These are phyloP conservation scores for Phaeosphaeria sp. DNA, from an alignment of 2,329 filamentous ascomycete species.

Conservation along the genomic window DNA sequence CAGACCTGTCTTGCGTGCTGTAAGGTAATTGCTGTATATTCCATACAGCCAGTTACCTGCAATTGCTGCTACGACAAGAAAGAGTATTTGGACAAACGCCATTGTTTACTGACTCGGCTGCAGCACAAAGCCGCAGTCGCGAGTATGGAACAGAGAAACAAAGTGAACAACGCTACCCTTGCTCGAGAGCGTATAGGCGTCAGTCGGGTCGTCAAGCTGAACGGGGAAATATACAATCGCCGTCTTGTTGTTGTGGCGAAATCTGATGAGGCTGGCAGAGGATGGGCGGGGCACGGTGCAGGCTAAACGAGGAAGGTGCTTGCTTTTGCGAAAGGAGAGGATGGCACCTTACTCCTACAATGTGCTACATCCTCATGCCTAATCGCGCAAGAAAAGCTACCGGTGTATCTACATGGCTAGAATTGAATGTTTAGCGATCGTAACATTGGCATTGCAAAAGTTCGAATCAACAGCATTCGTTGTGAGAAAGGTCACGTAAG, in stretches of 20 bases:
- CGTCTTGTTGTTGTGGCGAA: not conserved
- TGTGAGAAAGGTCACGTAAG: not conserved
- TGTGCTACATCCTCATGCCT: not conserved
- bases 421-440: not conserved
- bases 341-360: not conserved
- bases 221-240: not conserved
- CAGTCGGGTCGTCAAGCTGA: too few relatives aligned
- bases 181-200: not conserved
- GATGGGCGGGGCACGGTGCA: not conserved
- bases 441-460: not conserved
- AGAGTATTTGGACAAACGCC: constrained; percentile 4
- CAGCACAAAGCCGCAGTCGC: not conserved
- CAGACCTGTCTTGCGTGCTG: constrained; percentile 19
- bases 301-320: not conserved
- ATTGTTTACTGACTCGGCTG: constrained; percentile 1
- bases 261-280: not conserved
- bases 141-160: not conserved
- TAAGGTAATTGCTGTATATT: constrained; percentile 22
- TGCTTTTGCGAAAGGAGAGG: not conserved
- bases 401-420: not conserved
- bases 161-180: not conserved
- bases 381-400: not conserved
- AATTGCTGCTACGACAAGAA: constrained; percentile 3
- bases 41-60: not conserved
- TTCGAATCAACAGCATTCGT: not conserved